Base-by-base conservation (phyloP, 495 filamentous ascomycete species). In the Penicillium canariense region DNA sequence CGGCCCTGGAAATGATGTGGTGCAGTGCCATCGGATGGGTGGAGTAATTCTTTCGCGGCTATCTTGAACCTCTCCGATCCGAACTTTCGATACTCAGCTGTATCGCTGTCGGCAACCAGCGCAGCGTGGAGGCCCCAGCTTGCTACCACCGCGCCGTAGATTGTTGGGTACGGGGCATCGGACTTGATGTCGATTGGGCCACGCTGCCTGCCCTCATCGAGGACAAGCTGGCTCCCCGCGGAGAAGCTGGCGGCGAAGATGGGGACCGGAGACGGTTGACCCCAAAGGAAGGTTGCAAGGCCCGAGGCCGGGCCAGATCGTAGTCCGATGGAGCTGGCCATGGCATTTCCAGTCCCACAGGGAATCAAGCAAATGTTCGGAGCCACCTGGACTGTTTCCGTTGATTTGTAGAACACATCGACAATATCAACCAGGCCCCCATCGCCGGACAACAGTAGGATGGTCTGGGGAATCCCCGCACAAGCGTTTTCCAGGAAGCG, bases 91-190 rank as follows among this genome's bases (percentile, higher is more conserved):
- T 90, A 91, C 46, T 82, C 86, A 1, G 77, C 69, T 1, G 91
- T 90, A 62, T 96, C 91, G 65, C 87, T 90, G 69, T 96, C 89
- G 35, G 88, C 91, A 22, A 97, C 91, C 0, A 97, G 72, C 12
- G 83, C 79, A 30, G 93, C 89, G 66, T 97, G 93, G 52, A 96
- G 81, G 31, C 87, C 93, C 83, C 91, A 96, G 57, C 85, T 90
- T 26, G 84, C 84, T 11, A 96, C 91, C 27, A 96, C 87, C 11
- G 86, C 86, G n/a, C 90, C 90, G 59, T 83, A 79, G 18, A 93
- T 68, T 25, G 50, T 70, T 25, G 55, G 59, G 25, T 67, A 26
- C 32, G 68, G 58, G 35, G 65, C 56, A 22, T 71, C 51, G 5
- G 34, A 28, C 9, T 55, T n/a, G 5, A 2, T 17, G 27, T 42